phyloP scores from a whole-genome alignment of 2,329 filamentous ascomycete species.

The Pseudogymnoascus sp. region DNA sequence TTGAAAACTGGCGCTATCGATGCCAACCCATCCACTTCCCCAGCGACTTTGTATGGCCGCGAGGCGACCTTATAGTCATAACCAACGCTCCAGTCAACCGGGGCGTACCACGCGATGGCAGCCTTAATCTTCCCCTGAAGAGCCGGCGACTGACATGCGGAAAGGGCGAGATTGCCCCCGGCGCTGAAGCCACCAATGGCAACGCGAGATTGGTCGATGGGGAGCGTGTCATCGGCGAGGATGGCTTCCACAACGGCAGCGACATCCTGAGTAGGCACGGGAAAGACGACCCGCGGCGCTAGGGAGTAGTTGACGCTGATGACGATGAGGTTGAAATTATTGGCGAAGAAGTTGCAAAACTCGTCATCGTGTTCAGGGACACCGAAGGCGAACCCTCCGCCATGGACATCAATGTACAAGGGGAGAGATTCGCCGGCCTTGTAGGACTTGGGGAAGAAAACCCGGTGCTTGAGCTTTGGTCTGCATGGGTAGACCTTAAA shows the following conservation, averaged over 20 bases:
- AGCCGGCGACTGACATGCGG: conserved; percentile 32
- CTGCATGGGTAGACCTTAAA: conserved; percentile 24
- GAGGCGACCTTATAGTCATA: conserved; percentile 23
- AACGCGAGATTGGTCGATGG: conserved; percentile 36
- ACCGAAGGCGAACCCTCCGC: conserved; percentile 41
- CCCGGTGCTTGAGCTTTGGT: conserved; percentile 21
- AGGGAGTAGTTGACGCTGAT: conserved; percentile 42
- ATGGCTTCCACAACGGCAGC: conserved; percentile 35
- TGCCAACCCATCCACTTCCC: conserved; percentile 16
- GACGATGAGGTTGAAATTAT: conserved; percentile 34
- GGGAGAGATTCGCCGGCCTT: conserved; percentile 29
- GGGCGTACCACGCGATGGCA: conserved; percentile 37
- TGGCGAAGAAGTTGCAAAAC: conserved; percentile 38
- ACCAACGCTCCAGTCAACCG: conserved; percentile 33
- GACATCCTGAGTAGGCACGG: conserved; percentile 36
- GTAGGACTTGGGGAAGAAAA: conserved; percentile 35
- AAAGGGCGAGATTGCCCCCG: conserved; percentile 40
- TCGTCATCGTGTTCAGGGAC: conserved; percentile 36
- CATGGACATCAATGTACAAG: conserved; percentile 42
- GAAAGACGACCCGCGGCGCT: conserved; percentile 38
- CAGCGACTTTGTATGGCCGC: conserved; percentile 27
- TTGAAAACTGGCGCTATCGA: conserved; percentile 11
- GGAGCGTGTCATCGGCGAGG: conserved; percentile 36
- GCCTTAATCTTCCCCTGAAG: conserved; percentile 29
- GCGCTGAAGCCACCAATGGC: conserved; percentile 42